These are phyloP conservation scores for Populus deltoides DNA, from an alignment of 345 rosid species.

Conservation along the genomic window DNA sequence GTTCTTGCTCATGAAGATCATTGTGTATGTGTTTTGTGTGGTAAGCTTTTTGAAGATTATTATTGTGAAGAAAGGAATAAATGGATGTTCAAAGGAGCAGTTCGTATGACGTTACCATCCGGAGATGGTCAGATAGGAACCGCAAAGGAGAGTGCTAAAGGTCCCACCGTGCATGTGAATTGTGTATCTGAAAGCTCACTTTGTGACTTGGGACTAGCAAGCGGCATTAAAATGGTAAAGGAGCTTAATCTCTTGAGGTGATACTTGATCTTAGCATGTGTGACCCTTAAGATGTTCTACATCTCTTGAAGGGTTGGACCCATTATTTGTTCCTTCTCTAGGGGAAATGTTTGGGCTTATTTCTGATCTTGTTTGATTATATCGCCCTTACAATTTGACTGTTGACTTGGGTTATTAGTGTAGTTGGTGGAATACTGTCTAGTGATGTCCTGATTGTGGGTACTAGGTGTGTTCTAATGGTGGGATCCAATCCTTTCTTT, in stretches of 20 bases:
- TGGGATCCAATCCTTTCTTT: too few species aligned
- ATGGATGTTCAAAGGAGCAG: conserved; percentile 90
- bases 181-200: conserved; percentile 54
- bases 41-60: conserved; percentile 83
- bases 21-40: conserved; percentile 80
- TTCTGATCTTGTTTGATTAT: neutral
- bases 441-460: too few species aligned
- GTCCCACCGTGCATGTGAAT: conserved; percentile 62
- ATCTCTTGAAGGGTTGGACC: neutral
- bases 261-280: neutral
- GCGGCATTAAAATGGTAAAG: conserved; percentile 59
- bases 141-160: conserved; percentile 31
- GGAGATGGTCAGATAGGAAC: conserved; percentile 18
- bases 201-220: conserved; percentile 49
- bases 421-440: neutral
- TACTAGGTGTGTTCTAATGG: too few species aligned
- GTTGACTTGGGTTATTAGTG: neutral
- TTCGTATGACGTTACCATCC: conserved; percentile 41
- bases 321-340: neutral
- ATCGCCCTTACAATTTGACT: neutral
- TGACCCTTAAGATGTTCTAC: neutral
- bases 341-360: neutral
- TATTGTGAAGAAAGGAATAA: conserved; percentile 48
- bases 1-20: conserved; percentile 82
- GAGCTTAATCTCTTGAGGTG: neutral